phyloP scores from a whole-genome alignment of 225 moss, liverwort and hornwort genomes.

The Bryoerythrophyllum caledonicum region DNA sequence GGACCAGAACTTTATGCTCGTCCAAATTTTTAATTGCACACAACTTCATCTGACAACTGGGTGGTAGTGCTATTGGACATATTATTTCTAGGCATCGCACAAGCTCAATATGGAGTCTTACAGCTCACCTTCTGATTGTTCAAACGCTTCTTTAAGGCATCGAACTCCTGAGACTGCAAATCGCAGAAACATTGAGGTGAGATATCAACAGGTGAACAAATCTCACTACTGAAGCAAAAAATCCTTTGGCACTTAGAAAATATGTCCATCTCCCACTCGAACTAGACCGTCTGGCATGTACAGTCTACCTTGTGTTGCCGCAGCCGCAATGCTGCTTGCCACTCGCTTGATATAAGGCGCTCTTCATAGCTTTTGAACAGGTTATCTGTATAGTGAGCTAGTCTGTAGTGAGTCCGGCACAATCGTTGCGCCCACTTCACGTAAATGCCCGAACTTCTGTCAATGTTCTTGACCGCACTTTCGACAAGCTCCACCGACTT shows the following conservation, averaged over 20 bases:
- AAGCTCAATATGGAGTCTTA: background rate
- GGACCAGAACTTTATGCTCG: background rate
- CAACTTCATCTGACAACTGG: background rate
- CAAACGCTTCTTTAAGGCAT: constrained; percentile 69
- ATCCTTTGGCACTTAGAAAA: background rate
- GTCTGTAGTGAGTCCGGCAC: constrained; percentile 76
- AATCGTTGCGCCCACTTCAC: constrained; percentile 48
- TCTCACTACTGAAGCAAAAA: constrained; percentile 5
- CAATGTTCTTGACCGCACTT: constrained; percentile 33
- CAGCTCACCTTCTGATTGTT: constrained; percentile 56
- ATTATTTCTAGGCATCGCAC: constrained; percentile 1
- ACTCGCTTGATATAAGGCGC: constrained; percentile 84
- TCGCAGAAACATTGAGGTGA: constrained; percentile 23
- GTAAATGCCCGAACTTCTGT: constrained; percentile 28
- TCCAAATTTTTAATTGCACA: background rate
- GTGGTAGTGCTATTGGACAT: background rate
- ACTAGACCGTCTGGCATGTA: constrained; percentile 2
- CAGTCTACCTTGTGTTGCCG: constrained; percentile 84
- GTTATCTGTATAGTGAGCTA: constrained; percentile 95
- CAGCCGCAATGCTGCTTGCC: constrained; percentile 95
- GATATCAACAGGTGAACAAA: background rate
- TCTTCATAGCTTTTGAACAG: constrained; percentile 81
- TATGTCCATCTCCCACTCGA: background rate
- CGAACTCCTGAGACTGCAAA: constrained; percentile 80
- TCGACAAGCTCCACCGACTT: constrained; percentile 64